Base-by-base conservation (phyloP, 2,329 filamentous ascomycete species). In the Fusarium annulatum region DNA sequence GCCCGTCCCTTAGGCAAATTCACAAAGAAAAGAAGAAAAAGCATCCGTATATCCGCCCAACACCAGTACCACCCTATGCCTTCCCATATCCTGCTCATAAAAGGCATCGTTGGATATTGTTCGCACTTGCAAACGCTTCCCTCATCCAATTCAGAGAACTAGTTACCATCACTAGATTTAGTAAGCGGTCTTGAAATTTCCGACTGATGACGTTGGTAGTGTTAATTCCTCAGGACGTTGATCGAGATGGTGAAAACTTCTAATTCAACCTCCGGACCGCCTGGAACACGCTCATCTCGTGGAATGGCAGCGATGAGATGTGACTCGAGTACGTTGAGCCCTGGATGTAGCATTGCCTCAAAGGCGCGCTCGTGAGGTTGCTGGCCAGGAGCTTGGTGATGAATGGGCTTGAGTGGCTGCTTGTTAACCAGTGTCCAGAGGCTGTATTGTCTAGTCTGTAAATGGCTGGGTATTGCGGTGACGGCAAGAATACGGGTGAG, bases 221-320 rank as follows among this genome's bases (percentile, higher is more conserved):
- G 46, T 76, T 80, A 87, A 57, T 80, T 80, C 82, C 84, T 88
- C 80, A 90, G 82, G 76, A 97, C 82, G 81, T 96, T 92, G 69
- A 92, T 88, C 82, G 93, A 93, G 34, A 96, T 86, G 3, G 90
- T 94, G 64, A 95, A 87, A 76, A 92, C 92, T 84, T 98, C 95
- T 71, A 95, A 85, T 79, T 96, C 94, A 41, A 92, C 88, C 70
- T 91, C 89, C 15, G 90, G 85, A 0, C 89, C 91, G 33, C 87
- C 87, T 1, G 86, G 84, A 42, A 87, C 83, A 68, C 87, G 89
- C 78, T 89, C 85, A 26, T 86, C 88, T 76, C 86, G 89, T 2
- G 88, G 89, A 48, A 94, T 87, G 11, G 91, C 91, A 2, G 93
- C 93, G 72, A 95, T 89, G 65, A 96, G 86, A 77, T 96, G 93